Evolutionary conservation across 192 early-diverging fungal genomes (phyloP).

Genomic region (Bifiguratus adelaidae): DNA sequence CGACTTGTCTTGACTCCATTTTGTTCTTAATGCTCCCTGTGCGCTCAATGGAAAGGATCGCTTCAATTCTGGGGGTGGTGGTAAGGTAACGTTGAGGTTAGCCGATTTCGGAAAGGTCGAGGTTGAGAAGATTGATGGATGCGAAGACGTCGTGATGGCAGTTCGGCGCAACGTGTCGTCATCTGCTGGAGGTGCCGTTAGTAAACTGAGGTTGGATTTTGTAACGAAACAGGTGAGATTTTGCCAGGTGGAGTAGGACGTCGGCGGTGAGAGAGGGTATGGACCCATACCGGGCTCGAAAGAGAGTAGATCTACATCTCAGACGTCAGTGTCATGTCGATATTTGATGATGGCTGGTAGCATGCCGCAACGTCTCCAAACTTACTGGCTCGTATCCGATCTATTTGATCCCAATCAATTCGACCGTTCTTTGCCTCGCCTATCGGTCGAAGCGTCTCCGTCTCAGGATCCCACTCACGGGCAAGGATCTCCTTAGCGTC

Average conservation of each 20-base stretch:
- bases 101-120: slow-evolving; percentile 4
- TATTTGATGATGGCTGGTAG: not conserved
- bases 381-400: slow-evolving; percentile 52
- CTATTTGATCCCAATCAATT: slow-evolving; percentile 47
- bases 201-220: slow-evolving; percentile 41
- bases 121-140: not conserved
- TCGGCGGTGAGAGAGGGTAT: slow-evolving; percentile 64
- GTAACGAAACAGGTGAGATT: slow-evolving; percentile 53
- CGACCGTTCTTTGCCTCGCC: slow-evolving; percentile 30
- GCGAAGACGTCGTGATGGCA: slow-evolving; percentile 8
- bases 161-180: slow-evolving; percentile 19
- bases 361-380: not conserved
- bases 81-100: slow-evolving; percentile 26
- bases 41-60: slow-evolving; percentile 73
- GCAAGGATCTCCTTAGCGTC: slow-evolving; percentile 54
- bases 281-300: slow-evolving; percentile 74
- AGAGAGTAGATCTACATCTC: slow-evolving; percentile 51
- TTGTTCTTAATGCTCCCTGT: slow-evolving; percentile 49
- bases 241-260: slow-evolving; percentile 68
- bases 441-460: slow-evolving; percentile 64
- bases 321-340: not conserved
- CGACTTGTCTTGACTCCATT: slow-evolving; percentile 83
- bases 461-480: slow-evolving; percentile 63
- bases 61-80: slow-evolving; percentile 70
- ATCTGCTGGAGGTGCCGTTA: slow-evolving; percentile 12